Percentiles rank a stretch among this genome's conserved stretches.
Conservation (phyloP, 1,284 basidiomycete genomes). For the Moniliophthora roreri region DNA sequence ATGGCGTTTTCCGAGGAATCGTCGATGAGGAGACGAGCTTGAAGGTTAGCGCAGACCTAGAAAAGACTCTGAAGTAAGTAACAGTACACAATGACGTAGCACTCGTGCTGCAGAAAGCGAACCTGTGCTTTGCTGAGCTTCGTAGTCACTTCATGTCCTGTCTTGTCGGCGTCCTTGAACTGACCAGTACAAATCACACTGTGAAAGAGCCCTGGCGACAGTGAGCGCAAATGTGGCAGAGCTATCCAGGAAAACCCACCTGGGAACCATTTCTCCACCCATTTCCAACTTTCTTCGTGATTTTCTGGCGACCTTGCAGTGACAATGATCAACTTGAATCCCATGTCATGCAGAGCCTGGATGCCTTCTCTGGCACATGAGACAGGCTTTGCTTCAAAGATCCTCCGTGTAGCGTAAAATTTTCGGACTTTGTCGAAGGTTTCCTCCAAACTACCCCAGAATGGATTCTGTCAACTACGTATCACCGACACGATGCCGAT, state of each 20-base stretch:
- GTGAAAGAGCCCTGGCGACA: slow-evolving; percentile 53
- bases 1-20: slow-evolving; percentile 80
- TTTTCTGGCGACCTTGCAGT: slow-evolving; percentile 67
- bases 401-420: slow-evolving; percentile 56
- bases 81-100: neutral
- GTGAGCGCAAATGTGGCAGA: neutral
- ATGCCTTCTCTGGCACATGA: slow-evolving; percentile 66
- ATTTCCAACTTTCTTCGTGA: slow-evolving; percentile 62
- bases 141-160: slow-evolving; percentile 49
- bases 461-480: slow-evolving; percentile 47
- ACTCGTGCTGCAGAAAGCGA: slow-evolving; percentile 12
- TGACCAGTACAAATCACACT: slow-evolving; percentile 77
- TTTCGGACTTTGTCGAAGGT: slow-evolving; percentile 59
- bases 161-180: slow-evolving; percentile 54
- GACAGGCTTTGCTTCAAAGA: slow-evolving; percentile 56
- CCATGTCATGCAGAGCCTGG: slow-evolving; percentile 55
- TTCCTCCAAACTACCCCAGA: slow-evolving; percentile 68
- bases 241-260: slow-evolving; percentile 31
- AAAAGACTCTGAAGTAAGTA: neutral
- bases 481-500: slow-evolving; percentile 5
- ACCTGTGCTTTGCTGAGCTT: slow-evolving; percentile 74
- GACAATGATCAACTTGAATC: slow-evolving; percentile 70
- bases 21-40: slow-evolving; percentile 70
- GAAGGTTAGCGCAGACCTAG: slow-evolving; percentile 63
- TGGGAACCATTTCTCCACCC: slow-evolving; percentile 68